Base-by-base conservation (phyloP, 2,329 filamentous ascomycete genomes). In the Ophiosphaerella narmari region DNA sequence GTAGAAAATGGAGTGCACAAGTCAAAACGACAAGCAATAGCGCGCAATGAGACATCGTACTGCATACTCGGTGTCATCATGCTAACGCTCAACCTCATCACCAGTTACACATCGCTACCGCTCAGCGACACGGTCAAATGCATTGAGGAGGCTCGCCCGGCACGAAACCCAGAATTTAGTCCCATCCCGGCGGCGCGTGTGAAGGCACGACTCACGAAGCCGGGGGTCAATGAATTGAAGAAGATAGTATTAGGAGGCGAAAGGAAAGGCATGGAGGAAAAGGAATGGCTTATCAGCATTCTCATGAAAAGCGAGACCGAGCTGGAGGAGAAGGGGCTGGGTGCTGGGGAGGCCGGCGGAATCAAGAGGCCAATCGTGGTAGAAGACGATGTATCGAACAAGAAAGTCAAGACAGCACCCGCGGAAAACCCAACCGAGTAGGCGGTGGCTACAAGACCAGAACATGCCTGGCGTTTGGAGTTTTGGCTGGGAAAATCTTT, bases 201-300 rank as follows among this genome's bases (percentile, higher is more conserved):
- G 16, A 51, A 47, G 29, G 43, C 26, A 13, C 16, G 9, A 43
- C 39, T 51, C 7, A 26, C 35, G 7, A 13, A 40, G n/a, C 18
- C 40, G 39, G 39, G 18, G 11, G 34, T 47, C 5, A 24, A 40
- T 6, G 48, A 49, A 13, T 14, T 53, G 16, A 13, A 46, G 14
- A 42, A 26, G 33, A 35, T 29, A 35, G 50, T 49, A 16, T 24
- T 53, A 23, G 42, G 39, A 18, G n/a, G 26, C 2, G 45, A 53
- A 14, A 37, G 46, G 13, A 18, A 26, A 6, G 50, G 38, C 1
- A 18, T 26, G 33, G 35, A 46, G 4, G 46, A 53, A 33, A 53
- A 43, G 38, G 33, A 49, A 36, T 49, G 50, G 50, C 18, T 49
- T 12, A 36, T 49, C 29, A 21, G 34, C 14, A 46, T 48, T 4